These are phyloP conservation scores for Boletus hoseneyae DNA, from an alignment of 1,284 basidiomycete species.

Conservation along the genomic window DNA sequence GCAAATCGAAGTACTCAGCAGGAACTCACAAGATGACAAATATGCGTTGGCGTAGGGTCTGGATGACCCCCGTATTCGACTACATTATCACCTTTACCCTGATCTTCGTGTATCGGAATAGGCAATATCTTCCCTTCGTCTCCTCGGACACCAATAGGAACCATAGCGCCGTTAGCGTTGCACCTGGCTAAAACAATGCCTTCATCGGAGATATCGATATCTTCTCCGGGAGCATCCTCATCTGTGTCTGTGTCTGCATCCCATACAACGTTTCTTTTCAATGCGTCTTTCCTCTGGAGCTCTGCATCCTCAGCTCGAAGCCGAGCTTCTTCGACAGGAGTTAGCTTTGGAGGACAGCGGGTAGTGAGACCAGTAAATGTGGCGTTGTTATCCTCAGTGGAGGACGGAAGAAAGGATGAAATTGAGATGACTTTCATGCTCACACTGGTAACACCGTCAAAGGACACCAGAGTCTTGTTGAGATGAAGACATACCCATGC, in stretches of 20 bases:
- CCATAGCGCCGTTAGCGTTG: slow-evolving; percentile 17
- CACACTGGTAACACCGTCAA: slow-evolving; percentile 43
- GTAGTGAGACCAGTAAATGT: slow-evolving; percentile 51
- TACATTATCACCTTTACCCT: slow-evolving; percentile 27
- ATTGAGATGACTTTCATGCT: slow-evolving; percentile 68
- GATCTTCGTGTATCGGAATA: slow-evolving; percentile 28
- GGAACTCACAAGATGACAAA: slow-evolving; percentile 53
- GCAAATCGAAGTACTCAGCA: background rate
- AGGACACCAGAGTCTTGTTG: background rate
- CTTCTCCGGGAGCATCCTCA: slow-evolving; percentile 48
- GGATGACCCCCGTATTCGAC: slow-evolving; percentile 49
- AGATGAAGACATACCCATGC: slow-evolving; percentile 52
- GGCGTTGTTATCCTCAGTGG: slow-evolving; percentile 54
- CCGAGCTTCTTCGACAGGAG: slow-evolving; percentile 53
- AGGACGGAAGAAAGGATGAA: slow-evolving; percentile 65
- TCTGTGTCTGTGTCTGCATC: slow-evolving; percentile 54
- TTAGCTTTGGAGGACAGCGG: slow-evolving; percentile 39
- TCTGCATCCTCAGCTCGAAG: slow-evolving; percentile 52
- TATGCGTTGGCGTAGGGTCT: slow-evolving; percentile 51
- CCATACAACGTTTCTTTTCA: slow-evolving; percentile 45
- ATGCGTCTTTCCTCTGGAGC: slow-evolving; percentile 48
- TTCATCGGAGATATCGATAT: slow-evolving; percentile 46
- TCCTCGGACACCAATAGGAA: slow-evolving; percentile 48
- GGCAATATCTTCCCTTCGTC: slow-evolving; percentile 43
- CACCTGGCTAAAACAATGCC: slow-evolving; percentile 35